These are phyloP conservation scores for Climacium dendroides DNA, from an alignment of 225 moss, liverwort and hornwort genomes.

Conservation along the genomic window DNA sequence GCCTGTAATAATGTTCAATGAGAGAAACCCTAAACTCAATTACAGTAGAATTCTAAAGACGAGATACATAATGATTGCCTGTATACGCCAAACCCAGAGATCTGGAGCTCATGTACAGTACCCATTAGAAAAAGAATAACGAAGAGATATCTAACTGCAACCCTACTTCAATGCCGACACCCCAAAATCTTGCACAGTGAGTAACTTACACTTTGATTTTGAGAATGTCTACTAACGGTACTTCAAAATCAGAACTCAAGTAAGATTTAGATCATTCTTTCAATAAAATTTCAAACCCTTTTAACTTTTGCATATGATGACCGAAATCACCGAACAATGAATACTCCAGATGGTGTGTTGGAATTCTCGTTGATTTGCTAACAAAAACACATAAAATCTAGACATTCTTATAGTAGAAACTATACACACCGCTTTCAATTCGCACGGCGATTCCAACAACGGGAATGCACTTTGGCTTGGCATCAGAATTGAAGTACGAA, in stretches of 20 bases:
- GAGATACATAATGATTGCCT: too few relatives aligned
- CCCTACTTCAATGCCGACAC: background rate
- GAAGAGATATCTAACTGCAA: background rate
- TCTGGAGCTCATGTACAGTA: background rate
- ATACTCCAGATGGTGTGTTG: background rate
- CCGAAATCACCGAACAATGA: background rate
- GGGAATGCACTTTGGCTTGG: background rate
- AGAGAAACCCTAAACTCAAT: background rate
- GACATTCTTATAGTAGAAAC: background rate
- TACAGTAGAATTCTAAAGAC: background rate
- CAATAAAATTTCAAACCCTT: background rate
- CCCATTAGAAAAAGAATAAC: background rate
- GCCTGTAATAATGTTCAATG: background rate
- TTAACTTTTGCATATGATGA: background rate
- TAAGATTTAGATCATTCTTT: background rate
- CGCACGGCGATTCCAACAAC: background rate
- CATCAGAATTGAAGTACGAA: background rate
- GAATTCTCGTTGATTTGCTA: background rate
- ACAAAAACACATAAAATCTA: background rate
- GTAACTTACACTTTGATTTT: background rate
- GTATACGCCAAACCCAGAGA: background rate
- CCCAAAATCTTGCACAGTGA: background rate
- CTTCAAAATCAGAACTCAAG: background rate
- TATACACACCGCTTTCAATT: too few relatives aligned
- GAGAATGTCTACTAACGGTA: background rate